These are phyloP conservation scores for Coemansia sp. DNA, from an alignment of 192 early-diverging fungal genomes.

Conservation along the genomic window DNA sequence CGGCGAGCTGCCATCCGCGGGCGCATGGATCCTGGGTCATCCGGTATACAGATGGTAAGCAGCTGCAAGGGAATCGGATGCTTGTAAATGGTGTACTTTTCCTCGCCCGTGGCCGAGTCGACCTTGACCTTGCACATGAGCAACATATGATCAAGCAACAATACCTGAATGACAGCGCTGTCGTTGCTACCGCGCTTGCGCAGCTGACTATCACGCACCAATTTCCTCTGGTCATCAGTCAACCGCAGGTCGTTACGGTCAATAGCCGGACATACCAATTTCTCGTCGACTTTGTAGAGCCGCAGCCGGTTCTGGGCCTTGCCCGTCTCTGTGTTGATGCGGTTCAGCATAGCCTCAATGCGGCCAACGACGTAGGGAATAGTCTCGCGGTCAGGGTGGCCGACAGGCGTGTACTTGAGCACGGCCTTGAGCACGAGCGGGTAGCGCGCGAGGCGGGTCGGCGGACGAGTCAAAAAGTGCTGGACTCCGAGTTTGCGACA, in stretches of 20 bases:
- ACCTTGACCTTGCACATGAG: conserved; percentile 71
- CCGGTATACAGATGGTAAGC: conserved; percentile 62
- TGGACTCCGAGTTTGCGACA: conserved; percentile 80
- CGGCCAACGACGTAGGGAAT: conserved; percentile 72
- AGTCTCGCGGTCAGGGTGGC: conserved; percentile 73
- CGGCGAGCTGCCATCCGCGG: conserved; percentile 49
- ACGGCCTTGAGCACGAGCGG: conserved; percentile 78
- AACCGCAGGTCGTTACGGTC: conserved; percentile 72
- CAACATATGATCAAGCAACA: conserved; percentile 87
- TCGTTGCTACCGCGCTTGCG: conserved; percentile 65
- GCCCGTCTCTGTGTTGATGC: conserved; percentile 86
- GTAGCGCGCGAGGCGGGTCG: conserved; percentile 85
- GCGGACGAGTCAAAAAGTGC: conserved; percentile 85
- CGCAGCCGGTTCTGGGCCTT: conserved; percentile 86
- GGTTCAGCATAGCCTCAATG: conserved; percentile 70
- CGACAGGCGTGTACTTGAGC: conserved; percentile 78
- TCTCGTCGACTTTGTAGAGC: conserved; percentile 69
- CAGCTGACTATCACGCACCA: conserved; percentile 80
- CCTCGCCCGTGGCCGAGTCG: conserved; percentile 59
- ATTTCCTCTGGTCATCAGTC: conserved; percentile 62
- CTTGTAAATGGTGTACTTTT: conserved; percentile 53
- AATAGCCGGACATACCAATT: conserved; percentile 59
- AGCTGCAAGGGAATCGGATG: conserved; percentile 83
- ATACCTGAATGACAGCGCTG: conserved; percentile 69
- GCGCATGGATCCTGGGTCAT: conserved; percentile 48